Evolutionary conservation across 106 monocot species (phyloP), one percentile per base, ranked within the genome.

Genomic region (Hemerocallis citrina): DNA sequence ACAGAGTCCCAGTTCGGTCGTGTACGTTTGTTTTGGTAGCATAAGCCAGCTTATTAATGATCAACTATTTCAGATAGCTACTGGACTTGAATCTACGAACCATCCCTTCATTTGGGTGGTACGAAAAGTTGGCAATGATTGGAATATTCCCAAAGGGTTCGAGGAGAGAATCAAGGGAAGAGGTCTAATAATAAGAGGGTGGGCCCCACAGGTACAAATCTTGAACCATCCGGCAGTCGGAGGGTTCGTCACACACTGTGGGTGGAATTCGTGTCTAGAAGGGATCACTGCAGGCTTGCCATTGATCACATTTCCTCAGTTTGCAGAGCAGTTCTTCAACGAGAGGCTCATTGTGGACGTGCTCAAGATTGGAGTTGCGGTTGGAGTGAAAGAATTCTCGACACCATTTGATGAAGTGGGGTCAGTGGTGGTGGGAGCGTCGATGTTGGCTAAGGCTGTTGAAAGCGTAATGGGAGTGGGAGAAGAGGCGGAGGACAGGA

Each of bases 281-380:
- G 73, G 64, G 23, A 32, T 41, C 25, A 9, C 66, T 36, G 66
- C 73, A 6, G 78, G 73, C 17, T 33, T 73, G 49, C 66, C 63
- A 30, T 21, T 73, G 30, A 38, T 73, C 52, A 68, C 78, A 20
- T 78, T 72, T 72, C 78, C 78, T 12, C 62, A 68, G 30, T 54
- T 72, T 52, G 70, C 70, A 37, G 77, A 77, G 71, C 77, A 77
- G 51, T 77, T 77, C n/a, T n/a, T n/a, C n/a, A n/a, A n/a, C n/a
- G n/a, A n/a, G n/a, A n/a, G n/a, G n/a, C n/a, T n/a, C n/a, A n/a
- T n/a, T n/a, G n/a, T n/a, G n/a, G n/a, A n/a, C n/a, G n/a, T n/a
- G n/a, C n/a, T n/a, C n/a, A n/a, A n/a, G n/a, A n/a, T n/a, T n/a
- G n/a, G n/a, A n/a, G n/a, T n/a, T n/a, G n/a, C n/a, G n/a, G n/a